Evolutionary conservation across 129 eudicot genomes (phyloP).

Genomic region (carrot (Daucus carota)): DNA sequence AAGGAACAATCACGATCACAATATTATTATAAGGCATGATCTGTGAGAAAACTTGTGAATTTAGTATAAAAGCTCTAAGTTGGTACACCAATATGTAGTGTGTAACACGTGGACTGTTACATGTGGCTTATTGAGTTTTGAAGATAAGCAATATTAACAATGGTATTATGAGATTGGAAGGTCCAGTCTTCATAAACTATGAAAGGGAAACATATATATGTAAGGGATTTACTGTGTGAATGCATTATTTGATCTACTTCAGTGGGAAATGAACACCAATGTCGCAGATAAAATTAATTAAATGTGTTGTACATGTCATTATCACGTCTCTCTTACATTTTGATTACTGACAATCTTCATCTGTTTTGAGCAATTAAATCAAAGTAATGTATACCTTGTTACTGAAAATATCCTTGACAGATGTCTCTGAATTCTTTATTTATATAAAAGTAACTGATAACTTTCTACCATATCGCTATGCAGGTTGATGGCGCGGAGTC

Average conservation of each 20-base stretch:
- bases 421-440: not conserved
- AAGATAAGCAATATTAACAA: not conserved
- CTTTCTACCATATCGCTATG: slow-evolving; percentile 9
- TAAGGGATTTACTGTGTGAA: not conserved
- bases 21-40: not conserved
- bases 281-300: not conserved
- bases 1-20: not conserved
- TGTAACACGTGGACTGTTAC: too few relatives aligned
- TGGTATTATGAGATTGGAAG: not conserved
- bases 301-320: not conserved
- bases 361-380: not conserved
- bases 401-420: too few relatives aligned
- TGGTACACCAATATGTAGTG: not conserved
- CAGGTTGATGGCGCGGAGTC: slow-evolving; percentile 55
- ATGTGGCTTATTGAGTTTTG: not conserved
- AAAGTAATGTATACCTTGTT: not conserved
- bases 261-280: not conserved
- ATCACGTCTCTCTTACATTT: not conserved
- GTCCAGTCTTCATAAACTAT: not conserved
- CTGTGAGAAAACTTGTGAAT: not conserved
- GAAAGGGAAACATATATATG: not conserved
- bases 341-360: too few relatives aligned
- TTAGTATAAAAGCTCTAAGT: not conserved
- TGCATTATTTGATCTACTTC: not conserved
- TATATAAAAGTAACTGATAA: not conserved